A percentile compares a stretch with the other conserved stretches of the same genome.
These are phyloP conservation scores for Quercus tomentella DNA, from an alignment of 331 rosid genomes.

Conservation along the genomic window DNA sequence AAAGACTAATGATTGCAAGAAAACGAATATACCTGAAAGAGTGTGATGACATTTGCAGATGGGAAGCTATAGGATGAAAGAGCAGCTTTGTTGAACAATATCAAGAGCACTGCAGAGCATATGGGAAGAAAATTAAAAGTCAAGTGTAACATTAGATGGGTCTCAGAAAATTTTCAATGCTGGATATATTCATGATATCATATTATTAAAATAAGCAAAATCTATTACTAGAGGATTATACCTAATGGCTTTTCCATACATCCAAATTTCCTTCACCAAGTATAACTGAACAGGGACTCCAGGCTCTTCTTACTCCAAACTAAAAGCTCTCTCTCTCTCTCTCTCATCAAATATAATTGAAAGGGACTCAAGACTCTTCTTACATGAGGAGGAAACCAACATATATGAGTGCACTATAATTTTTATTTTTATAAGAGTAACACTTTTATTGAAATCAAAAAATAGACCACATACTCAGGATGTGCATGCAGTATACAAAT, in stretches of 20 bases:
- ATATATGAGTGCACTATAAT: no score
- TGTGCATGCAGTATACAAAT: no score
- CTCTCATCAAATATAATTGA: no score
- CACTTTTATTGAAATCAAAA: no score
- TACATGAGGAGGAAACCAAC: no score
- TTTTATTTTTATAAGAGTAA: no score
- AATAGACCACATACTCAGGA: no score
- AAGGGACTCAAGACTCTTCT: no score
- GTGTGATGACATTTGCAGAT: constrained; percentile 82
- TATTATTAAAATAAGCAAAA: neutral
- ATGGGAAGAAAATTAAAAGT: constrained; percentile 2
- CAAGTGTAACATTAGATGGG: neutral
- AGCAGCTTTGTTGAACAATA: constrained; percentile 92
- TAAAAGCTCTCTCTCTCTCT: no score
- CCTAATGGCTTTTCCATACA: neutral
- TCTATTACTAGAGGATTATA: neutral
- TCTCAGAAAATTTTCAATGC: neutral
- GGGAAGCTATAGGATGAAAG: constrained; percentile 87
- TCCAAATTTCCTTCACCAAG: neutral
- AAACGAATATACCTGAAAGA: constrained; percentile 68
- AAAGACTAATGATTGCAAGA: neutral
- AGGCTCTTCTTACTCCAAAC: no score
- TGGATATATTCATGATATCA: neutral
- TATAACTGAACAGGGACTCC: neutral
- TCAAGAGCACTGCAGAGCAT: constrained; percentile 65